Base-by-base conservation (phyloP, 78 protist species). In the Capsaspora owczarzaki region DNA sequence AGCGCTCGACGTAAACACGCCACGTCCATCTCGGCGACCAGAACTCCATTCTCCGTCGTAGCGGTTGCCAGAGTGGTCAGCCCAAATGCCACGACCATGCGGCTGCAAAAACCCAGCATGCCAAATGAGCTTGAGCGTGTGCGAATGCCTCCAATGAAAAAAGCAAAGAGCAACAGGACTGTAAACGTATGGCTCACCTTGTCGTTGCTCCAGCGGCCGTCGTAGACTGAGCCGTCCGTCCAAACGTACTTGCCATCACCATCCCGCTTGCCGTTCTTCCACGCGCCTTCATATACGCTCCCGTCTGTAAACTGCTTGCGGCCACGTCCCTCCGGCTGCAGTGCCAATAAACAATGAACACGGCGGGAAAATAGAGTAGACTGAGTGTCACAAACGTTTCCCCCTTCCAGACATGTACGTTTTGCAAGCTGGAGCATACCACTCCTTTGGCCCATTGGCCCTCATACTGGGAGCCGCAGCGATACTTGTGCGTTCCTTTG, bases 121-220 rank as follows among this genome's bases (percentile, higher is more conserved):
- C 66, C 66, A 29, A 25, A 29, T 56, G 66, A 56, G 66, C 25
- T 25, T 3, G 66, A 16, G n/a, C 12, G 25, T 56, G 14, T 56
- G 66, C 66, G 33, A 12, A 25, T 56, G 29, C 66, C 66, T 25
- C 66, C 66, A 56, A 25, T 56, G 33, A 10, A 16, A 16, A 12
- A 56, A 25, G 14, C 25, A 56, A 12, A 16, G 66, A 16, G 66
- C 25, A 16, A 16, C 66, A 6, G 20, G 29, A 10, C 66, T 3
- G 4, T 16, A 3, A 16, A 56, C 33, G 35, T 16, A 25, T 3
- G 33, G 33, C 4, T 29, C 33, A 16, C 66, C 66, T 56, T 56
- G 66, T 56, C 66, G 33, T 56, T 29, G n/a, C 66, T 25, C 66
- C 66, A 56, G 35, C 66, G 66, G n/a, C 66, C 66, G 66, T 56